Conservation (phyloP, 2,329 filamentous ascomycete species). For the Colletotrichum falcatum region DNA sequence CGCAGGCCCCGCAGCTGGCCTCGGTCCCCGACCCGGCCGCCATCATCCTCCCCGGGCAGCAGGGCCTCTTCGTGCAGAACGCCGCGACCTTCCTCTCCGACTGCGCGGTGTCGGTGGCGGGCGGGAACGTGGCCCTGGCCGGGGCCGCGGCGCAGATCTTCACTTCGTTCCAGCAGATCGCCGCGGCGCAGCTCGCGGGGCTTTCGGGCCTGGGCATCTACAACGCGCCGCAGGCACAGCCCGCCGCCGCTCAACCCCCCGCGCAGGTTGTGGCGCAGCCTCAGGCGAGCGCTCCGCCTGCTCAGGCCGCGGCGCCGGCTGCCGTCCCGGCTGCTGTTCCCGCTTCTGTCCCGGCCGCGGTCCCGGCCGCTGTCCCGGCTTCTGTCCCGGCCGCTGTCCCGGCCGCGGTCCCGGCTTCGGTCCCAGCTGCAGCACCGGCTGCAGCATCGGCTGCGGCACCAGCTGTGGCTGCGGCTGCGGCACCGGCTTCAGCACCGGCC, state of each 20-base stretch:
- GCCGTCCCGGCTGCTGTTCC: neutral
- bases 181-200: conserved; percentile 45
- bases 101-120: conserved; percentile 47
- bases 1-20: conserved; percentile 47
- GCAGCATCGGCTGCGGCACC: neutral
- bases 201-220: conserved; percentile 41
- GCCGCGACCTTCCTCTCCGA: conserved; percentile 49
- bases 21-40: conserved; percentile 53
- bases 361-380: neutral
- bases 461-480: neutral
- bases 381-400: neutral
- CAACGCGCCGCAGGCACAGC: conserved; percentile 1
- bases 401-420: neutral
- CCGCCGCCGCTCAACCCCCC: conserved; percentile 12
- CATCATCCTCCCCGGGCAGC: conserved; percentile 52
- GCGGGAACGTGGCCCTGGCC: conserved; percentile 33
- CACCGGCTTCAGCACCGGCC: neutral
- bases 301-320: neutral
- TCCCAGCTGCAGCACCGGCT: neutral
- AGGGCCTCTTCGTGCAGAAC: conserved; percentile 51
- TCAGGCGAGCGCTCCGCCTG: neutral
- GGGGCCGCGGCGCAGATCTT: conserved; percentile 41
- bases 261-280: conserved; percentile 17
- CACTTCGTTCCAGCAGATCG: conserved; percentile 48
- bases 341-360: neutral